phyloP scores from a whole-genome alignment of 371 early-diverging fungal genomes.

The Mortierella polycephala region DNA sequence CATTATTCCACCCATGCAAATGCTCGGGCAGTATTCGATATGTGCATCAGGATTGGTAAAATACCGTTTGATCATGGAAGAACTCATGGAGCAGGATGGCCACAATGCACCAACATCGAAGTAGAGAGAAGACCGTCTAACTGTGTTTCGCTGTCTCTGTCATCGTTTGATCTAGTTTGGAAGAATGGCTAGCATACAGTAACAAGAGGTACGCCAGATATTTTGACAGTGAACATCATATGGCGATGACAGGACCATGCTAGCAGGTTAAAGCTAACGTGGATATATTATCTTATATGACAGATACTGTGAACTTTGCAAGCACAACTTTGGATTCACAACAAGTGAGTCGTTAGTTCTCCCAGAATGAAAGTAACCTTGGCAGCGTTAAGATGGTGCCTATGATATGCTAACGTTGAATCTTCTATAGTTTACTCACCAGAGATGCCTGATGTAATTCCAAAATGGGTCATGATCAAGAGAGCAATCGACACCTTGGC shows the following conservation, averaged over 20 bases:
- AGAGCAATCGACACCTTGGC: constrained; percentile 58
- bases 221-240: background rate
- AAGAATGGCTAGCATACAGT: constrained; percentile 88
- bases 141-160: background rate
- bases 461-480: constrained; percentile 60
- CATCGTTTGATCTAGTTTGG: constrained; percentile 61
- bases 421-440: constrained; percentile 65
- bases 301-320: constrained; percentile 92
- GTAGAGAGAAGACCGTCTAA: no score
- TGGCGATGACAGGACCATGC: constrained; percentile 1
- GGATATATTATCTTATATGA: constrained; percentile 1
- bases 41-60: constrained; percentile 90
- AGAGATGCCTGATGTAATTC: constrained; percentile 78
- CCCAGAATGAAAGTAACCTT: background rate
- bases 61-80: background rate
- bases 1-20: constrained; percentile 91
- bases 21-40: constrained; percentile 92
- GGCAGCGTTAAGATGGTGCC: background rate
- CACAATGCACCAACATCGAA: background rate
- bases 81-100: no score
- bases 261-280: background rate
- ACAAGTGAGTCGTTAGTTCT: constrained; percentile 65
- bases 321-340: constrained; percentile 83
- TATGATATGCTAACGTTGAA: background rate
- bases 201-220: constrained; percentile 68